phyloP scores from a whole-genome alignment of 139 green algal species.

The Chlamydomonas incerta region DNA sequence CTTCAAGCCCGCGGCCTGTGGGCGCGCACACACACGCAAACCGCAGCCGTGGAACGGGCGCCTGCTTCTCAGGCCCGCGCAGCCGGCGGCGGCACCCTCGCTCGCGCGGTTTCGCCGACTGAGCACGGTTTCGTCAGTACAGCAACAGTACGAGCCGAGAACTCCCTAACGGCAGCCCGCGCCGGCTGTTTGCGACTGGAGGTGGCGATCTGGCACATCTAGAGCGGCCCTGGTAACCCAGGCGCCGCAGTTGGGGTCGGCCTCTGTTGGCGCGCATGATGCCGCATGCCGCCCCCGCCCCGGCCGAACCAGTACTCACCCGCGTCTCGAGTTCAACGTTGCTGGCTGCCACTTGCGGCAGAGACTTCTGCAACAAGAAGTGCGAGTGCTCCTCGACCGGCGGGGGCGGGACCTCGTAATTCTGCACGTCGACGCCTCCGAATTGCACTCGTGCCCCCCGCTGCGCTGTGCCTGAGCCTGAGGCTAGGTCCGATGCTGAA shows the following conservation, averaged over 20 bases:
- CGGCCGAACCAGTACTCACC: not conserved
- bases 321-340: slow-evolving; percentile 35
- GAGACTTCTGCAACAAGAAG: slow-evolving; percentile 29
- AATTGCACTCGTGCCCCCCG: not conserved
- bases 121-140: not conserved
- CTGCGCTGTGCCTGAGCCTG: no score
- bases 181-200: no score
- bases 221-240: no score
- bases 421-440: slow-evolving; percentile 1
- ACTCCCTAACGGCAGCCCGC: no score
- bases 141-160: not conserved
- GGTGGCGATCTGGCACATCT: no score
- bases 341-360: slow-evolving; percentile 18
- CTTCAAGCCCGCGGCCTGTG: slow-evolving; percentile 55
- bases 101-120: no score
- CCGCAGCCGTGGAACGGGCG: no score
- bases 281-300: no score
- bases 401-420: not conserved
- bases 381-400: slow-evolving; percentile 19
- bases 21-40: not conserved
- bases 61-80: no score
- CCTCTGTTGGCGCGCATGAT: no score
- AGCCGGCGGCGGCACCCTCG: no score
- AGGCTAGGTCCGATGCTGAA: not conserved
- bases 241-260: no score